Evolutionary conservation across 2,329 filamentous ascomycete genomes (phyloP), one percentile per base, ranked within the genome.

Genomic region (Fragosphaeria purpurea): DNA sequence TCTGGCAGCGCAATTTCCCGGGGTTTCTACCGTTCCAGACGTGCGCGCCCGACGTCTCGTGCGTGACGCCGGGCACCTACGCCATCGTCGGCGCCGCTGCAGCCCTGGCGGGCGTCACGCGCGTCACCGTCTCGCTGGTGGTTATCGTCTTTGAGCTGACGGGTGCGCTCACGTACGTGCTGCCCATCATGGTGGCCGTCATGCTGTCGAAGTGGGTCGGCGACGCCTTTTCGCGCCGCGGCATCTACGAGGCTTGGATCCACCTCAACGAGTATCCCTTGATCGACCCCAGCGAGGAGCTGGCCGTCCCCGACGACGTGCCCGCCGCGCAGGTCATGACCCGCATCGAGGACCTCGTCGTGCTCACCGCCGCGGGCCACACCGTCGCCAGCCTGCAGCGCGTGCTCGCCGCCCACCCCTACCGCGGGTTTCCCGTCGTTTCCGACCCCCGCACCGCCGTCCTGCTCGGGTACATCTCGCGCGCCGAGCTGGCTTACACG

Each of bases 111-210:
- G 93, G 93, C 45, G 88, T 94, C 38, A 97, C 91, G 13, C 82
- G 91, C 58, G 94, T 98, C 83, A 98, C 93, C 0, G 89, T 96
- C 9, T 96, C 90, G 10, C 96, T 98, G 58, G 91, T 98, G 5
- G 93, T 97, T 61, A 98, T 98, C 70, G 96, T 96, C 86, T 98
- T 98, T 62, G 93, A 98, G 71, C 82, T 98, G 50, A 98, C 93
- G 0, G 93, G 93, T 48, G 93, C 93, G 1, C 76, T 98, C 33
- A 95, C 89, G 1, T 97, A 97, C 63, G 91, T 98, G 46, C 80
- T 98, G 7, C 93, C 93, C 50, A 98, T 97, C 66, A 98, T 98
- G 93, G 87, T 98, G 56, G 89, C 90, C 42, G 93, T 98, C 62
- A 95, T 98, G 90, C 77, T 97, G 43, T 87, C 87, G 55, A 98